phyloP scores from a whole-genome alignment of 2,329 filamentous ascomycete species.

The Fusarium tricinctum region DNA sequence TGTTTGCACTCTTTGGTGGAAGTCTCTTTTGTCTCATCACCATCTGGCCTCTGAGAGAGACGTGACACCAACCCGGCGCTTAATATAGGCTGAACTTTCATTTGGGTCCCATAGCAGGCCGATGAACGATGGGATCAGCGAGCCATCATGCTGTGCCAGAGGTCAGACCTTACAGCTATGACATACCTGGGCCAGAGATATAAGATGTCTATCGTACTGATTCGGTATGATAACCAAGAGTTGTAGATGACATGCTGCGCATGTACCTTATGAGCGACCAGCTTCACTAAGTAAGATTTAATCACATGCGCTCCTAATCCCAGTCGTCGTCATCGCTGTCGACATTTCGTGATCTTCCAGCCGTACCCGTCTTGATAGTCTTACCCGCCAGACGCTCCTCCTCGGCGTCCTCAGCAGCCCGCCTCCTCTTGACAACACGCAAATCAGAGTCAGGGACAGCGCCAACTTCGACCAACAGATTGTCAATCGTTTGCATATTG shows the following conservation, averaged over 20 bases:
- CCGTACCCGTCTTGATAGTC: slow-evolving; percentile 66
- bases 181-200: background rate
- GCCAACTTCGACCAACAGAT: slow-evolving; percentile 83
- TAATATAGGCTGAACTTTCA: background rate
- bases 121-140: background rate
- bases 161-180: background rate
- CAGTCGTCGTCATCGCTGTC: slow-evolving; percentile 73
- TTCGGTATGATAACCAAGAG: background rate
- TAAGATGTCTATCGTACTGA: background rate
- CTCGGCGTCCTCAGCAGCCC: slow-evolving; percentile 71
- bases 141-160: background rate
- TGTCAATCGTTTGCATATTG: slow-evolving; percentile 81
- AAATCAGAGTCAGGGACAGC: slow-evolving; percentile 84
- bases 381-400: slow-evolving; percentile 67
- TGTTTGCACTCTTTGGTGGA: background rate
- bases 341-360: slow-evolving; percentile 59
- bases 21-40: background rate
- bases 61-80: background rate
- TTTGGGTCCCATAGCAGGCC: background rate
- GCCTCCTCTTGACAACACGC: slow-evolving; percentile 75
- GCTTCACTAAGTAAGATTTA: background rate
- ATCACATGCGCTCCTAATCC: slow-evolving; percentile 62
- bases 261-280: background rate
- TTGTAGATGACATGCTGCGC: background rate
- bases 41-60: too few species aligned